These are phyloP conservation scores for Tricholomella constricta DNA, from an alignment of 768 basidiomycete species.

Conservation along the genomic window DNA sequence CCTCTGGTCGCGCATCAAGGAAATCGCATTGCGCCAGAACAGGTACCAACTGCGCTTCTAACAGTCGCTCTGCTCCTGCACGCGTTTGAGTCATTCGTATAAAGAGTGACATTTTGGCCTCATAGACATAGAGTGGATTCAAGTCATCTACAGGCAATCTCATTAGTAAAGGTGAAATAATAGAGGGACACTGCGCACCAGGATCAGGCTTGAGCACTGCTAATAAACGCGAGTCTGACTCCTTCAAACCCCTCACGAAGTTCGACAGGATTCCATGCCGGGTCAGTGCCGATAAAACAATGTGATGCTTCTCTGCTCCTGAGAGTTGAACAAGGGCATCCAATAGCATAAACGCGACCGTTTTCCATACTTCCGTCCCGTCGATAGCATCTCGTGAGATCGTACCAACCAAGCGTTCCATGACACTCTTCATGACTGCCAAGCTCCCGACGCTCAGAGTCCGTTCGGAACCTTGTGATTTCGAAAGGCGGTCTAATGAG, in stretches of 20 bases:
- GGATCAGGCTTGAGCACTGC: constrained; percentile 87
- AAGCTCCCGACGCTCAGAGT: constrained; percentile 66
- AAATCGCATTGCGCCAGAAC: constrained; percentile 84
- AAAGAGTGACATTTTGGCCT: constrained; percentile 91
- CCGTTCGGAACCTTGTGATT: constrained; percentile 24
- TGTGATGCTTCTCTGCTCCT: constrained; percentile 66
- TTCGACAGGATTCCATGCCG: constrained; percentile 78
- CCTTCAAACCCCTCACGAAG: constrained; percentile 84
- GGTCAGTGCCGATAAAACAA: constrained; percentile 57
- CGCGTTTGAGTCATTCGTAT: constrained; percentile 82
- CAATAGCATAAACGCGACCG: constrained; percentile 88
- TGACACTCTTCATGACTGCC: constrained; percentile 60
- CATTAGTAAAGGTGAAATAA: not conserved
- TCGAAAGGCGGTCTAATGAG: constrained; percentile 22
- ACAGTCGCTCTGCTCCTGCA: constrained; percentile 79
- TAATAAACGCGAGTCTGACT: constrained; percentile 73
- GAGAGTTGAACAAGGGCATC: constrained; percentile 80
- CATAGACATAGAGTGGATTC: constrained; percentile 91
- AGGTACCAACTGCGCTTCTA: constrained; percentile 76
- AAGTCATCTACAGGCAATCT: constrained; percentile 64
- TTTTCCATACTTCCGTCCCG: constrained; percentile 96
- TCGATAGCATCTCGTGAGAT: constrained; percentile 92
- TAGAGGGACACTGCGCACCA: constrained; percentile 48
- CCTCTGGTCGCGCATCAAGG: constrained; percentile 81
- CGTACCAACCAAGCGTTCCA: constrained; percentile 72